phyloP scores from a whole-genome alignment of 768 basidiomycete genomes.

The Kwoniella heveanensis region DNA sequence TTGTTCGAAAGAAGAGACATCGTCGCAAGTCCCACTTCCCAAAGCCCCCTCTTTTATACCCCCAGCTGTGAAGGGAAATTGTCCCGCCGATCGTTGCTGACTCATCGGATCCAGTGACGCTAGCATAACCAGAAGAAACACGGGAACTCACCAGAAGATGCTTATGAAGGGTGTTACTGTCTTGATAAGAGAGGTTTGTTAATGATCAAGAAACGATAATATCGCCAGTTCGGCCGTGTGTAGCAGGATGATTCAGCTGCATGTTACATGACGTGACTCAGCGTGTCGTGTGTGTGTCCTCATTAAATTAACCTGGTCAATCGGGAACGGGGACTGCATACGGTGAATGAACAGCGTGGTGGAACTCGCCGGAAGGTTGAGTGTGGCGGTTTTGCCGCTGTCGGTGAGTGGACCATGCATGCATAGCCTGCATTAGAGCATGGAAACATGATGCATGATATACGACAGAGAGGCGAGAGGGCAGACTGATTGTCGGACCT shows the following conservation, averaged over 20 bases:
- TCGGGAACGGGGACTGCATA: too few relatives aligned
- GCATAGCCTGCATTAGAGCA: too few relatives aligned
- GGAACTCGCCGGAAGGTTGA: slow-evolving; percentile 2
- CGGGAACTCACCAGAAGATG: slow-evolving; percentile 20
- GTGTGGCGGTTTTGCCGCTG: neutral
- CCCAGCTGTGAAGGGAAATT: neutral
- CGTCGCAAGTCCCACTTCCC: neutral
- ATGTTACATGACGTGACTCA: neutral
- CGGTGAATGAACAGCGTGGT: neutral
- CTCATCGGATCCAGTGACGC: neutral
- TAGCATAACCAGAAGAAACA: neutral
- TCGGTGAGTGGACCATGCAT: too few relatives aligned
- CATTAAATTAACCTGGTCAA: too few relatives aligned
- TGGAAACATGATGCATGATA: too few relatives aligned
- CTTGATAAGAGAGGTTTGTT: neutral
- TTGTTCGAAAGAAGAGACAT: too few relatives aligned
- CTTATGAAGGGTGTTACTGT: neutral
- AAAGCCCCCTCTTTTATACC: neutral
- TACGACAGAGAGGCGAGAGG: too few relatives aligned
- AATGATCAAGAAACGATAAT: neutral
- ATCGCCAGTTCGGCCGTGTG: neutral
- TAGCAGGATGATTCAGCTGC: neutral
- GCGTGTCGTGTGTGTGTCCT: too few relatives aligned
- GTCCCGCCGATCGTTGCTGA: neutral
- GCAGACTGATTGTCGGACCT: too few relatives aligned